These are phyloP conservation scores for Rhipidocladum racemiflorum DNA, from an alignment of 176 grass and related monocot genomes.

Conservation along the genomic window DNA sequence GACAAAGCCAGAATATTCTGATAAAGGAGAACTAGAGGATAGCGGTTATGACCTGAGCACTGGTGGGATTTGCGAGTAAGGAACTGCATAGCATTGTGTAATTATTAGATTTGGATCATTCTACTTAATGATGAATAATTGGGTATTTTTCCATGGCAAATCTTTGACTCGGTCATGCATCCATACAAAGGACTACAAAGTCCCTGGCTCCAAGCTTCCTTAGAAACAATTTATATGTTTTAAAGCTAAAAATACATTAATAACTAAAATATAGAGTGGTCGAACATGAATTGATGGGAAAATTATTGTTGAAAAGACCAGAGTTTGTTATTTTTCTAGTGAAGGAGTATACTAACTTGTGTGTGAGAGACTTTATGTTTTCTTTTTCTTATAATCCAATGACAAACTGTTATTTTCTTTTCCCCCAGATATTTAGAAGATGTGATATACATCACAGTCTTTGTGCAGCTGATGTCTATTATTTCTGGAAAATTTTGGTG, in stretches of 20 bases:
- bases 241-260: not conserved
- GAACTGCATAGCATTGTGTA: not conserved
- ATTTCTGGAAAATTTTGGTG: constrained; percentile 97
- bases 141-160: not conserved
- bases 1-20: constrained; percentile 65
- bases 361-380: not conserved
- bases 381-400: not conserved
- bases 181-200: not conserved
- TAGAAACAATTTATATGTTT: constrained; percentile 1
- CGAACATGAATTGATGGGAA: not conserved
- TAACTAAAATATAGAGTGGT: not conserved
- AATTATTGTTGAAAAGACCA: not conserved
- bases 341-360: not conserved
- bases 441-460: constrained; percentile 88
- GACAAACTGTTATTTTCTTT: not conserved
- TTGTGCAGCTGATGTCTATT: constrained; percentile 85
- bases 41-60: constrained; percentile 78
- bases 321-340: not conserved
- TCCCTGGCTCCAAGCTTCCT: not conserved
- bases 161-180: not conserved
- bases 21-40: constrained; percentile 66
- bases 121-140: not conserved
- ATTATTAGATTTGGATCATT: constrained; percentile 12
- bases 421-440: constrained; percentile 80
- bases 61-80: constrained; percentile 82